Conservation (phyloP, 371 early-diverging fungal species). For the Amoeboaphelidium occidentale region DNA sequence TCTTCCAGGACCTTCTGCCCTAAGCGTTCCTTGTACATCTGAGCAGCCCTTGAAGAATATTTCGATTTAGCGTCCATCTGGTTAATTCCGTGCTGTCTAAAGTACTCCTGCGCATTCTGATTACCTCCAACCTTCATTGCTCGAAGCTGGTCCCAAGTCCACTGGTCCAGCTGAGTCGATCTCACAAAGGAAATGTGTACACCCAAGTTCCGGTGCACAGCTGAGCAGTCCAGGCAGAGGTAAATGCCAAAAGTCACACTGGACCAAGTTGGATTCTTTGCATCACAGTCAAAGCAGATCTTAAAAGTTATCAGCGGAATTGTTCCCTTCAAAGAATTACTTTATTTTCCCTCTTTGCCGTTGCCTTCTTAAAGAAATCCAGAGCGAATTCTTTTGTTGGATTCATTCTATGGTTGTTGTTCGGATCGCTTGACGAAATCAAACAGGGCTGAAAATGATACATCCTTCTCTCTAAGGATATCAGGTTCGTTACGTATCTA, state of each 20-base stretch:
- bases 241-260: conserved; percentile 90
- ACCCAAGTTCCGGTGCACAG: conserved; percentile 37
- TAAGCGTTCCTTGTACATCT: conserved; percentile 57
- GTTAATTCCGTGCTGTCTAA: conserved; percentile 31
- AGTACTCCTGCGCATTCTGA: conserved; percentile 49
- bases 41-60: conserved; percentile 50
- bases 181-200: conserved; percentile 92
- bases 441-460: too few species aligned
- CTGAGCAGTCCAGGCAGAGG: conserved; percentile 91
- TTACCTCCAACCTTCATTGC: conserved; percentile 77
- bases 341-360: conserved; percentile 49
- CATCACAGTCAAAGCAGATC: conserved; percentile 90
- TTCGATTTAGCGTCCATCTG: conserved; percentile 43
- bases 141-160: conserved; percentile 84
- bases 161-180: conserved; percentile 64
- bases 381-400: too few species aligned
- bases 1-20: conserved; percentile 50
- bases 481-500: too few species aligned
- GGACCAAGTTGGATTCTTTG: conserved; percentile 92
- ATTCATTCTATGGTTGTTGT: too few species aligned
- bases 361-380: conserved; percentile 48
- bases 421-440: too few species aligned
- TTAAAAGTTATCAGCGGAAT: conserved; percentile 8
- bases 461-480: too few species aligned
- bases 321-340: conserved; percentile 13